phyloP scores from a whole-genome alignment of 164 flowering plant genomes.

The Tetrastigma voinierianum region DNA sequence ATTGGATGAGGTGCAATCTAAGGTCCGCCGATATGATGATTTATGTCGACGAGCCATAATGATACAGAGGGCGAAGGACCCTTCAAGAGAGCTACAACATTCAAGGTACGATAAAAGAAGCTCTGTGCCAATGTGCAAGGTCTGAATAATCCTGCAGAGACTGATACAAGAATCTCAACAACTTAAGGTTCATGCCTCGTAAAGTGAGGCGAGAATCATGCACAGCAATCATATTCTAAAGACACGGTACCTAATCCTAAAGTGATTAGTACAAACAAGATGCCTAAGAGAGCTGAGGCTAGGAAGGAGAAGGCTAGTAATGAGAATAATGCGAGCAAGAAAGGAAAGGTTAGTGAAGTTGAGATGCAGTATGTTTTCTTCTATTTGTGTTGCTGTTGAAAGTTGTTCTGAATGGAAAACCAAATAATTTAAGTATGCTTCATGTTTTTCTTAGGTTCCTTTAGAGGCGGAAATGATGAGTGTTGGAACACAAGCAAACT shows the following conservation, averaged over 20 bases:
- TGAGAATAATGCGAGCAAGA: constrained; percentile 21
- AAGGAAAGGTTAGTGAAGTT: constrained; percentile 37
- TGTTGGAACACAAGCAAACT: constrained; percentile 27
- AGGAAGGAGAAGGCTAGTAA: constrained; percentile 23
- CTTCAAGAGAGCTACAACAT: constrained; percentile 38
- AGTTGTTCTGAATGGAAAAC: background rate
- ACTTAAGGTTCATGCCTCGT: constrained; percentile 10
- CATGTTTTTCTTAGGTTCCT: constrained; percentile 21
- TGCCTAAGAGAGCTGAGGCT: constrained; percentile 22
- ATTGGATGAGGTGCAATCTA: constrained; percentile 44
- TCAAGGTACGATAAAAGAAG: constrained; percentile 37
- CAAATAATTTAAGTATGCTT: background rate
- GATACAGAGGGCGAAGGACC: constrained; percentile 48
- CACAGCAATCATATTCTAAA: constrained; percentile 2
- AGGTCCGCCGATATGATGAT: constrained; percentile 43
- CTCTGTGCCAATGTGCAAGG: constrained; percentile 36
- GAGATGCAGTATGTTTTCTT: background rate
- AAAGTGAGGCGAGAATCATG: constrained; percentile 21
- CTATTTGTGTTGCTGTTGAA: background rate
- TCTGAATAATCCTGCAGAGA: constrained; percentile 22
- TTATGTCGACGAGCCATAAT: constrained; percentile 45
- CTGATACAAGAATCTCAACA: constrained; percentile 11
- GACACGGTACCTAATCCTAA: constrained; percentile 14
- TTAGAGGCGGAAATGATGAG: constrained; percentile 18
- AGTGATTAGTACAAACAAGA: constrained; percentile 13